These are phyloP conservation scores for Camellia lanceoleosa DNA, from an alignment of 148 eudicot genomes.

Conservation along the genomic window DNA sequence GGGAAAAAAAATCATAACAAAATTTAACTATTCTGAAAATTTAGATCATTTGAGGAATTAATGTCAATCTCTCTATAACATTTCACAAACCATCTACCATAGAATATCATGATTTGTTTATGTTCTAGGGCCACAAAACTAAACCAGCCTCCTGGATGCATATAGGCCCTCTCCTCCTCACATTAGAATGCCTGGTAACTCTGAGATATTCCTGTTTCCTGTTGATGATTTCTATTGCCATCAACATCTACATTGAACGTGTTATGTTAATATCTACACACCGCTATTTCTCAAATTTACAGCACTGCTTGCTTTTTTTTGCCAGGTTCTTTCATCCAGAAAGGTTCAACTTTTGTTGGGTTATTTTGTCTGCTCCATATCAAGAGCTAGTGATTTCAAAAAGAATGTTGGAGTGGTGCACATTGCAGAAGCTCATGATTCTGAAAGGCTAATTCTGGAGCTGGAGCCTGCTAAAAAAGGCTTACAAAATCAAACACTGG, in stretches of 20 bases:
- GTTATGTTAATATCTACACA: neutral
- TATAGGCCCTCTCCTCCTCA: neutral
- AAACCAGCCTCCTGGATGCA: neutral
- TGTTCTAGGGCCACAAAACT: neutral
- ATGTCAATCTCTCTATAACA: neutral
- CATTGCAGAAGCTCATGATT: slow-evolving; percentile 22
- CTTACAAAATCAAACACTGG: slow-evolving; percentile 51
- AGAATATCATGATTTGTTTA: neutral
- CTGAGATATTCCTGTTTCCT: neutral
- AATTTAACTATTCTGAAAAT: no score
- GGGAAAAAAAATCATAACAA: no score
- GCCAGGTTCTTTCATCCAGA: slow-evolving; percentile 82
- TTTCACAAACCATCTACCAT: neutral
- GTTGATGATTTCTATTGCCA: neutral
- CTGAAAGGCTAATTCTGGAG: slow-evolving; percentile 58
- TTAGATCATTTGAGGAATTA: neutral
- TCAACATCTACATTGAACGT: neutral
- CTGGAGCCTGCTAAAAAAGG: slow-evolving; percentile 76
- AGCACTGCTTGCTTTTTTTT: neutral
- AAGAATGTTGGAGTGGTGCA: slow-evolving; percentile 16
- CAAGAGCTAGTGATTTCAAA: slow-evolving; percentile 25
- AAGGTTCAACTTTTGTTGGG: slow-evolving; percentile 77
- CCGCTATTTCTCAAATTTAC: neutral
- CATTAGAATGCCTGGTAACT: neutral
- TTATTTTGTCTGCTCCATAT: slow-evolving; percentile 64